phyloP scores from a whole-genome alignment of 176 grass and related monocot species.

The Aegilops tauschii region DNA sequence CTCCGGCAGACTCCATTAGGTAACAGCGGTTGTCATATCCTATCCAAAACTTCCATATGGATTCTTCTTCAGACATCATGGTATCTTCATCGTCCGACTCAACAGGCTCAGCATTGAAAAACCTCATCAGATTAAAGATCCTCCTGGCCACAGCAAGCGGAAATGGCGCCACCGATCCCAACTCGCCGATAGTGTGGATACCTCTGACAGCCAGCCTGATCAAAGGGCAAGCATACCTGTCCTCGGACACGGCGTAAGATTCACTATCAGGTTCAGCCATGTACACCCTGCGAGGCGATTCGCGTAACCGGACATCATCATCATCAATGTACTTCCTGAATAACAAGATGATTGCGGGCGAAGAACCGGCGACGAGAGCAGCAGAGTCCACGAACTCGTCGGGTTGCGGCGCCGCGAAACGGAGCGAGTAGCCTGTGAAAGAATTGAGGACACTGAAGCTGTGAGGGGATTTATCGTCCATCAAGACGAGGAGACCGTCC shows the following conservation, averaged over 20 bases:
- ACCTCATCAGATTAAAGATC: background rate
- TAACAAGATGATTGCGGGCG: background rate
- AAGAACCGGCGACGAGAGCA: background rate
- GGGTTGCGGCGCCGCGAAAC: background rate
- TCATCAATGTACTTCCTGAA: background rate
- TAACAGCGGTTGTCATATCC: background rate
- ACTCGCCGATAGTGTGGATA: background rate
- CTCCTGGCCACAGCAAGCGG: background rate
- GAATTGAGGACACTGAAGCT: background rate
- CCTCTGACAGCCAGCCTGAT: conserved; percentile 2
- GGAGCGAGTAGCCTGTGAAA: background rate
- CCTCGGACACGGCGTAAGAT: background rate
- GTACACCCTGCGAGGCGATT: background rate
- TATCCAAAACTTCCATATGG: background rate
- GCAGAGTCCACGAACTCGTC: background rate
- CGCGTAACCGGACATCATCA: background rate
- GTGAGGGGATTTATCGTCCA: background rate
- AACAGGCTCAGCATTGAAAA: background rate
- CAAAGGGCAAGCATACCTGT: background rate
- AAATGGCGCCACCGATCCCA: background rate
- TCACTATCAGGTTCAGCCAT: background rate
- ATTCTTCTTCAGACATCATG: background rate
- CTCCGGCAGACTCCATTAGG: background rate
- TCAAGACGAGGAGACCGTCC: background rate
- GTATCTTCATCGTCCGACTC: background rate